Evolutionary conservation across 139 green algal species (phyloP), one percentile per base, ranked within the genome.

Genomic region (Gonium pectorale): DNA sequence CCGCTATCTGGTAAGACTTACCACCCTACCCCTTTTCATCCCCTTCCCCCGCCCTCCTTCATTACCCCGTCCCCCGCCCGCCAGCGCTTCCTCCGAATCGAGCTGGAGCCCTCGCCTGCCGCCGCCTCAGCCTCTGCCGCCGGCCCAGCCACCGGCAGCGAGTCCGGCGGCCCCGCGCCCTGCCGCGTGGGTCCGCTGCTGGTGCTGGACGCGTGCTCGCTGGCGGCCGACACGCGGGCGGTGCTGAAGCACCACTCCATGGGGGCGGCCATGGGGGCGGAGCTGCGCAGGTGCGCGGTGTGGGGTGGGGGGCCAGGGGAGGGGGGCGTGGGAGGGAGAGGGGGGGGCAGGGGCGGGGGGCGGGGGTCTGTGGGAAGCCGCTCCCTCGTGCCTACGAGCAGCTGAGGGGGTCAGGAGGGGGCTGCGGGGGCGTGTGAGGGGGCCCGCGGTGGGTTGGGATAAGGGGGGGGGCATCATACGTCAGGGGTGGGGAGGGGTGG

Each of bases 201-300:
- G 60, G 62, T 83, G 31, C 33, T 83, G 77, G 60, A 73, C 8
- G 62, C 60, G 1, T 17, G 7, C 8, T 29, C 43, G 5, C 59
- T 83, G 62, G 77, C 60, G 5, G 60, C 60, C 26, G 31, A 83
- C 43, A 83, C 77, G 22, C 60, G 43, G 43, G 77, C 77, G n/a
- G 77, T 83, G 77, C 77, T 83, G 41, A 29, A 26, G 38, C 77
- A 83, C 62, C 59, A 74, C 62, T 73, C 60, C 41, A 63, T 83
- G 22, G 62, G 31, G 21, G 60, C 43, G 31, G 77, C 77, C n/a
- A 73, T 83, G 62, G 9, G 31, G 31, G 54, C 41, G n/a, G 77
- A 83, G 29, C n/a, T 83, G 77, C 60, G 77, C 54, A 83, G 62
- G 77, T 83, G 62, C 29, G 71, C 2, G 19, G 5, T 4, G 66